phyloP scores from a whole-genome alignment of 768 basidiomycete genomes.

The Termitomyces sp. region DNA sequence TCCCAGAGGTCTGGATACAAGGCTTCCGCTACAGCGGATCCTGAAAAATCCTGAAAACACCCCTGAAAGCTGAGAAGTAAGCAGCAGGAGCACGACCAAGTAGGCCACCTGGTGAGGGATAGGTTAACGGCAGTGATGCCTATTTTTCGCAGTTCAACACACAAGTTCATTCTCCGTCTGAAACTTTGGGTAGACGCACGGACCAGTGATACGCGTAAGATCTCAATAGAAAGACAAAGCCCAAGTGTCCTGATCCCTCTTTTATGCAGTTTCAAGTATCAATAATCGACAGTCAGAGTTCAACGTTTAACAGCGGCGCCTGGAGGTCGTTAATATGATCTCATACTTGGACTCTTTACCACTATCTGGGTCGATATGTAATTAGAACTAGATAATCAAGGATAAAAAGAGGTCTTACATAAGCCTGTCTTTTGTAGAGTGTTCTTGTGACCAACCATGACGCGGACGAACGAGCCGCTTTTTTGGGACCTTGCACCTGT shows the following conservation, averaged over 20 bases:
- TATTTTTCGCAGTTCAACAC: slow-evolving; percentile 13
- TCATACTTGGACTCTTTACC: not conserved
- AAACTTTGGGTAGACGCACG: slow-evolving; percentile 12
- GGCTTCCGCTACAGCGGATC: slow-evolving; percentile 8
- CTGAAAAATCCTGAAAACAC: not conserved
- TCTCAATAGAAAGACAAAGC: not conserved
- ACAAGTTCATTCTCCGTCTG: slow-evolving; percentile 18
- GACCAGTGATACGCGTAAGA: slow-evolving; percentile 5
- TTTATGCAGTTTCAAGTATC: not conserved
- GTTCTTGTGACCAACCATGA: not conserved
- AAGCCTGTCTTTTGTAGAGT: too few species aligned
- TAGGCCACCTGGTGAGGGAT: not conserved
- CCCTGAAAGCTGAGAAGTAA: not conserved
- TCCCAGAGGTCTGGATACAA: slow-evolving; percentile 19
- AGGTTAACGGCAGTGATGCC: slow-evolving; percentile 3
- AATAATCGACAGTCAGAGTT: too few species aligned
- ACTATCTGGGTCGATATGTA: not conserved
- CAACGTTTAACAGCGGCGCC: not conserved
- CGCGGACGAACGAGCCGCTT: not conserved
- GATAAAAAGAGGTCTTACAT: not conserved
- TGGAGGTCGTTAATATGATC: not conserved
- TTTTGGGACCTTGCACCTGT: slow-evolving; percentile 32
- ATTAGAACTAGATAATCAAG: too few species aligned
- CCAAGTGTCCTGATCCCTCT: not conserved
- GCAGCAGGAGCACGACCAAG: not conserved